A percentile compares a stretch with the other conserved stretches of the same genome.
These are phyloP conservation scores for Boechera stricta DNA, from an alignment of 345 rosid species.

Conservation along the genomic window DNA sequence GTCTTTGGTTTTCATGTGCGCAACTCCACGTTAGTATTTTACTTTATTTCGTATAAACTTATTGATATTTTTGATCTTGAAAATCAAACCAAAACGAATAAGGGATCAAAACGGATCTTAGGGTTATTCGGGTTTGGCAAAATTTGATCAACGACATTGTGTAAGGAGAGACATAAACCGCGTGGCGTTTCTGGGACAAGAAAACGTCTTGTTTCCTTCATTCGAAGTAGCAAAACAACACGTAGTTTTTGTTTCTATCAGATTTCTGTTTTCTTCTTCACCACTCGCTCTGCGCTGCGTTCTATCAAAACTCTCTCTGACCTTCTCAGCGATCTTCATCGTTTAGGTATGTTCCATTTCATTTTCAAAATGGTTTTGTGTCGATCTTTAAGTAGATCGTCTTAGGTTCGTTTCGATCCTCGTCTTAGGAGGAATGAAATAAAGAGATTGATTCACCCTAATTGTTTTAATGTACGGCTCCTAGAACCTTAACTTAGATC, in stretches of 20 bases:
- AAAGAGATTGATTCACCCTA: neutral
- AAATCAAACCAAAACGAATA: no score
- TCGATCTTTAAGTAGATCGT: neutral
- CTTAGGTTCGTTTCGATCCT: neutral
- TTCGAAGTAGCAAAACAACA: constrained; percentile 6
- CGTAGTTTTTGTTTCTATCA: neutral
- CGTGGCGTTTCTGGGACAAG: neutral
- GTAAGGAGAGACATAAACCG: neutral
- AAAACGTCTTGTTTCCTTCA: constrained; percentile 21
- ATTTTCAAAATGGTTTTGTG: neutral
- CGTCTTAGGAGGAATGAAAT: neutral
- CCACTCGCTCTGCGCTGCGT: constrained; percentile 7
- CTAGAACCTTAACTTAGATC: constrained; percentile 33
- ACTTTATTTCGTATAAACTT: no score
- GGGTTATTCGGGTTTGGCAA: no score
- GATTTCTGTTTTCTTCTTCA: constrained; percentile 12
- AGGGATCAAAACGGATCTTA: no score
- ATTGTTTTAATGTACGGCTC: neutral
- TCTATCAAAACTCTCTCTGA: constrained; percentile 5
- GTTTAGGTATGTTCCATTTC: constrained; percentile 9
- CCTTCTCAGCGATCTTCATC: constrained; percentile 32
- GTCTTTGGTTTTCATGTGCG: no score
- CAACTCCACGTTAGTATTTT: no score
- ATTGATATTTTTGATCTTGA: no score
- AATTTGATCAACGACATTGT: no score